These are phyloP conservation scores for Polyplosphaeria fusca DNA, from an alignment of 495 filamentous ascomycete genomes.

Conservation along the genomic window DNA sequence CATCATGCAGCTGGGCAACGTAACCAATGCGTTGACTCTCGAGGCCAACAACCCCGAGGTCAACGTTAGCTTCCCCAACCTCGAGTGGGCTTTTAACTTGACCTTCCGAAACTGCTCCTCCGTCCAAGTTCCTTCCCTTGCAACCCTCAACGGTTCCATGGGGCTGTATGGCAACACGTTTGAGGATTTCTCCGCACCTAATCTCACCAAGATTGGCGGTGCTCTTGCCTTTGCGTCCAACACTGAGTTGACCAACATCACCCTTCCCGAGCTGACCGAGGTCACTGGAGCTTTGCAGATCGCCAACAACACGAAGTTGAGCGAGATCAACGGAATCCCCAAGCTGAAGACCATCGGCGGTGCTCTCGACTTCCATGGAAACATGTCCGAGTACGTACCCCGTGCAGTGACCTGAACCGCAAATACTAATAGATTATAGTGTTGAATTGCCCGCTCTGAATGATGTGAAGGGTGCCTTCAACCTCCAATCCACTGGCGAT, in stretches of 20 bases:
- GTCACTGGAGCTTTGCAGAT: slow-evolving; percentile 78
- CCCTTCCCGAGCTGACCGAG: slow-evolving; percentile 61
- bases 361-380: slow-evolving; percentile 85
- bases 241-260: slow-evolving; percentile 69
- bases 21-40: slow-evolving; percentile 62
- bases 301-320: slow-evolving; percentile 79
- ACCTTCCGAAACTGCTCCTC: slow-evolving; percentile 80
- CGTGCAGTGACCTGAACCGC: background rate
- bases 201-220: slow-evolving; percentile 71
- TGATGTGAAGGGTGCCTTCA: slow-evolving; percentile 81
- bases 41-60: slow-evolving; percentile 59
- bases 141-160: slow-evolving; percentile 70
- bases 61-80: slow-evolving; percentile 65
- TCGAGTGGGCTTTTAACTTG: slow-evolving; percentile 75
- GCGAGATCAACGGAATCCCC: slow-evolving; percentile 61
- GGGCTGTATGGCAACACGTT: slow-evolving; percentile 82
- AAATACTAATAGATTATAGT: slow-evolving; percentile 46
- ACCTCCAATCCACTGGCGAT: slow-evolving; percentile 67
- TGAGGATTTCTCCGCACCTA: slow-evolving; percentile 63
- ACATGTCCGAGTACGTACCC: slow-evolving; percentile 74
- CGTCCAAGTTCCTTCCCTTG: slow-evolving; percentile 73
- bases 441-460: slow-evolving; percentile 65
- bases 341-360: slow-evolving; percentile 67
- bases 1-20: slow-evolving; percentile 60
- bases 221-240: slow-evolving; percentile 76